Evolutionary conservation across 208 protist species (phyloP).

Genomic region (Leishmania martiniquensis): DNA sequence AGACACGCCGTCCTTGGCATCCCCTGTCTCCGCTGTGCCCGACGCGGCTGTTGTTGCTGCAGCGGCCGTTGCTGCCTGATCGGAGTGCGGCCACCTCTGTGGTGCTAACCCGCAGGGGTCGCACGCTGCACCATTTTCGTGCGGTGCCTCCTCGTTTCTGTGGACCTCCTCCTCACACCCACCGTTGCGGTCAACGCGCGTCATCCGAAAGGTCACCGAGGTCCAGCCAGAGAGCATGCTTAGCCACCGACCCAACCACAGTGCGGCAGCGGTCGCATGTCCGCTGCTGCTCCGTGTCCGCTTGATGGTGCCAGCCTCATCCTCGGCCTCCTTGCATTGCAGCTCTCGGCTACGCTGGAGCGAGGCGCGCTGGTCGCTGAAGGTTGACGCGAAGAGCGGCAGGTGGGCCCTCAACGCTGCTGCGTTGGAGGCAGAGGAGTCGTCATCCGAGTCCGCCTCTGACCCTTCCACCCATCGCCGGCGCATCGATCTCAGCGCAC

Average conservation of each 20-base stretch:
- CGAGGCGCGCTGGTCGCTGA: slow-evolving; percentile 25
- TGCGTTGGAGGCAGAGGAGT: neutral
- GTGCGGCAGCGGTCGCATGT: neutral
- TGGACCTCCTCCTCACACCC: slow-evolving; percentile 1
- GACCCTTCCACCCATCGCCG: neutral
- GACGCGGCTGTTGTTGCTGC: neutral
- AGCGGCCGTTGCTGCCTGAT: neutral
- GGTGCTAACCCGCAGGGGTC: neutral
- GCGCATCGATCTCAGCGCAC: neutral
- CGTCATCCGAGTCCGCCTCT: neutral
- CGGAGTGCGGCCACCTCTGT: neutral
- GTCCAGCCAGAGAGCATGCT: slow-evolving; percentile 2
- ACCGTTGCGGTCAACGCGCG: neutral
- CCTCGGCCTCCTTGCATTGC: slow-evolving; percentile 21
- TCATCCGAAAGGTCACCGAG: neutral
- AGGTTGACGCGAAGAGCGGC: slow-evolving; percentile 25
- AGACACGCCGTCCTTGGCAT: slow-evolving; percentile 4
- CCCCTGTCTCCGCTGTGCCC: neutral
- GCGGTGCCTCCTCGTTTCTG: neutral
- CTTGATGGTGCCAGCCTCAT: slow-evolving; percentile 1
- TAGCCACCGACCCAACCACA: slow-evolving; percentile 13
- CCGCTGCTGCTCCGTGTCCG: slow-evolving; percentile 3
- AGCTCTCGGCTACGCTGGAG: slow-evolving; percentile 17
- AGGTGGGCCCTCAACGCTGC: slow-evolving; percentile 1
- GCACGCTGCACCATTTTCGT: neutral